Evolutionary conservation across 2,329 filamentous ascomycete species (phyloP).

Genomic region (Sporothrix inflata): DNA sequence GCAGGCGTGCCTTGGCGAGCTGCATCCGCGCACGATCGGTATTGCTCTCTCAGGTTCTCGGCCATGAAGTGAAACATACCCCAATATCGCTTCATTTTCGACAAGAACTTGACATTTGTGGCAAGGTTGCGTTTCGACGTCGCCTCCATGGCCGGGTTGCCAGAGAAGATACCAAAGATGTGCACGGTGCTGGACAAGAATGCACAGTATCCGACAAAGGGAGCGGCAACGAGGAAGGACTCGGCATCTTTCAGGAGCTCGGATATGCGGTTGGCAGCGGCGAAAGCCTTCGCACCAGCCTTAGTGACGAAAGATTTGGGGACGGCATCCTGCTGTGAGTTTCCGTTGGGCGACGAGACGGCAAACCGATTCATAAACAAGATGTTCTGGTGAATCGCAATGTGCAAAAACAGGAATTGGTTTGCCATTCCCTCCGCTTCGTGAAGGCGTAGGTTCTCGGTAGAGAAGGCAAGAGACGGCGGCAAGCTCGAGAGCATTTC

Average conservation of each 20-base stretch:
- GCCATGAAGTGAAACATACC: constrained; percentile 98
- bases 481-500: constrained; percentile 73
- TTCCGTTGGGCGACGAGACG: constrained; percentile 68
- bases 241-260: constrained; percentile 79
- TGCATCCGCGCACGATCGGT: constrained; percentile 82
- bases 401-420: constrained; percentile 90
- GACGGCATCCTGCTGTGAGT: constrained; percentile 66
- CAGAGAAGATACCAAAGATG: constrained; percentile 87
- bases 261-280: constrained; percentile 85
- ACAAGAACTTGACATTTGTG: constrained; percentile 86
- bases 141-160: constrained; percentile 73
- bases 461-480: constrained; percentile 69
- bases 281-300: constrained; percentile 74
- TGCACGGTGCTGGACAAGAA: constrained; percentile 95
- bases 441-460: constrained; percentile 83
- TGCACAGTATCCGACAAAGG: constrained; percentile 92
- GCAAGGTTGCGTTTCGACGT: constrained; percentile 82
- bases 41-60: constrained; percentile 88
- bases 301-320: constrained; percentile 78
- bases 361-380: constrained; percentile 90
- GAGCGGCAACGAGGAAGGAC: constrained; percentile 79
- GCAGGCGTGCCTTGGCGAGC: constrained; percentile 66
- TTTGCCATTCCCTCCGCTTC: constrained; percentile 83
- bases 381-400: constrained; percentile 84
- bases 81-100: constrained; percentile 97